Evolutionary conservation across 2,329 filamentous ascomycete genomes (phyloP), one percentile per base, ranked within the genome.

Genomic region (Hypoxylon sp.): DNA sequence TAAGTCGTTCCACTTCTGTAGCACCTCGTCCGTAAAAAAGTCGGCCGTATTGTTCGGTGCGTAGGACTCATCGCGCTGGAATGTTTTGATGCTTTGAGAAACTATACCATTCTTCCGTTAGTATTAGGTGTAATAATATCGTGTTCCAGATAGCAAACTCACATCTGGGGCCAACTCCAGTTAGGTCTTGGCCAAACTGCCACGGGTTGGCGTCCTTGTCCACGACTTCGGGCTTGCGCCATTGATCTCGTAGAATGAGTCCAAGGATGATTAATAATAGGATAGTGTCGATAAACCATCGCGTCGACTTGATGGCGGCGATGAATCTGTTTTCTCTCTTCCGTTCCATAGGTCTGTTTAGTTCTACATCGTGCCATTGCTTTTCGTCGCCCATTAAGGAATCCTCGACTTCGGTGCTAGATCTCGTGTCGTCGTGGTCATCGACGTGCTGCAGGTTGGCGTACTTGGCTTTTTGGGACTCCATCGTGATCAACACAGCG

Each of bases 371-470:
- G 30, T 74, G 70, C 72, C 74, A 75, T 41, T 73, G 71, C 70
- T 79, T 78, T 59, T 75, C 76, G 24, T 77, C 76, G 53, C 75
- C 76, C 70, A 80, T 78, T 51, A 81, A 68, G 4, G 78, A 79
- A 24, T 68, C 68, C 58, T 78, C 79, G 58, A 80, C 78, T 64
- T 80, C 79, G 56, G 79, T 81, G 71, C 74, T 78, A 24, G 75
- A 79, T 37, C 75, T 72, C 53, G 67, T 61, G 59, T 76, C 74
- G 20, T 77, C 74, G 52, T 74, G 71, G 48, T 79, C 76, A n/a
- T 75, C 74, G 22, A 70, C 56, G 30, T 72, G 66, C 32, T 71
- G 64, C 48, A 79, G 56, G 58, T 73, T 72, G 46, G 73, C 68
- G 69, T 78, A 77, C 57, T 75, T 72, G 53, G 64, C 56, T 24